Evolutionary conservation across 495 filamentous ascomycete genomes (phyloP).

Genomic region (Trichoderma gamsii): DNA sequence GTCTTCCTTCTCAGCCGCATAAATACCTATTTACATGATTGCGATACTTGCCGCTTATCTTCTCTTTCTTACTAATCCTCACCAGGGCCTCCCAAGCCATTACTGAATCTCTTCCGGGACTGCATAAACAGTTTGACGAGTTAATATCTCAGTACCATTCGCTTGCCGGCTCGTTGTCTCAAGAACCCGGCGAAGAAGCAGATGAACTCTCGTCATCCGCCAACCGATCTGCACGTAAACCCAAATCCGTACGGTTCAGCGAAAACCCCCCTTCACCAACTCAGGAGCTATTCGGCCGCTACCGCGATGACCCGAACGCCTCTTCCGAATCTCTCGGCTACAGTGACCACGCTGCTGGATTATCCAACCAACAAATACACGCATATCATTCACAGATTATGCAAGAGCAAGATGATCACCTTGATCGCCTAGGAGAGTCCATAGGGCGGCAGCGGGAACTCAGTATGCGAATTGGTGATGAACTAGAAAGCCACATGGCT

Average conservation of each 20-base stretch:
- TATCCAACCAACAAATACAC: conserved; percentile 84
- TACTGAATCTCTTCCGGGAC: conserved; percentile 41
- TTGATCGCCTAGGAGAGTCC: conserved; percentile 77
- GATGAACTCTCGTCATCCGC: conserved; percentile 36
- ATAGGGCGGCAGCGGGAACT: conserved; percentile 91
- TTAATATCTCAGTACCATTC: conserved; percentile 57
- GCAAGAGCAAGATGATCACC: conserved; percentile 80
- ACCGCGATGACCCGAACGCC: conserved; percentile 45
- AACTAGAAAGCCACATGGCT: conserved; percentile 82
- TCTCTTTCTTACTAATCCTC: not conserved
- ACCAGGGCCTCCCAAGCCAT: conserved; percentile 41
- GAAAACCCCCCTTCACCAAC: conserved; percentile 49
- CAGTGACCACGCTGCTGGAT: conserved; percentile 31
- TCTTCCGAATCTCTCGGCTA: conserved; percentile 47
- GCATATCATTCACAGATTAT: conserved; percentile 73
- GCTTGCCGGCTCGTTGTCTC: conserved; percentile 43
- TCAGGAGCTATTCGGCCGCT: conserved; percentile 58
- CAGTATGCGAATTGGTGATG: conserved; percentile 92
- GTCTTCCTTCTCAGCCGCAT: conserved; percentile 6
- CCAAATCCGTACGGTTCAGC: conserved; percentile 89
- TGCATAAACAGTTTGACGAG: conserved; percentile 54
- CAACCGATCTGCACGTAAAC: conserved; percentile 36
- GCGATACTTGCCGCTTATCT: not conserved
- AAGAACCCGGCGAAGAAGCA: conserved; percentile 27
- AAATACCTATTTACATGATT: not conserved